A percentile compares a stretch with the other conserved stretches of the same genome.
Conservation (phyloP, 2,329 filamentous ascomycete genomes). For the Acrocalymma vagum region DNA sequence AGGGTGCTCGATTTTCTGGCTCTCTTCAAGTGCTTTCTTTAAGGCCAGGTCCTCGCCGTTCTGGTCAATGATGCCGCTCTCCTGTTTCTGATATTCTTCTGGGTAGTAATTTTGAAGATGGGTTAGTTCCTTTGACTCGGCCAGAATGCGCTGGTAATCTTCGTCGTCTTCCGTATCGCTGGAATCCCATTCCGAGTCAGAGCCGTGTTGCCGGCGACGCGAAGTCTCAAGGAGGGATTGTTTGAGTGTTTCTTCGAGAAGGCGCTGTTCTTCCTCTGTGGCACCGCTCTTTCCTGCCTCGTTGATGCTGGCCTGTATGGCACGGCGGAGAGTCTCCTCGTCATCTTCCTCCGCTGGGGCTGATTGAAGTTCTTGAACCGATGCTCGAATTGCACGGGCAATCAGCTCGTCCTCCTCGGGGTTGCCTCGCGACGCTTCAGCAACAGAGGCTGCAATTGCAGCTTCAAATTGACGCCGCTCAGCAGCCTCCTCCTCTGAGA, state of each 20-base stretch:
- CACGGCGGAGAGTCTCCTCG: conserved; percentile 57
- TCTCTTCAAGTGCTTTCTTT: conserved; percentile 5
- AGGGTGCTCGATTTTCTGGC: neutral
- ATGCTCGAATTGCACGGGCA: conserved; percentile 77
- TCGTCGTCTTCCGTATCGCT: conserved; percentile 45
- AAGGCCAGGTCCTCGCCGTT: conserved; percentile 15
- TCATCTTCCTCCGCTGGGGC: conserved; percentile 48
- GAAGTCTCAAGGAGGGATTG: conserved; percentile 55
- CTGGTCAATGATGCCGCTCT: conserved; percentile 15
- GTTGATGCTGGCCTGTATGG: conserved; percentile 59
- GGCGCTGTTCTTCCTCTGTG: conserved; percentile 46
- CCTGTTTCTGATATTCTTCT: conserved; percentile 23
- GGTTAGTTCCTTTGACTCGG: conserved; percentile 41
- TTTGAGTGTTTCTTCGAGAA: conserved; percentile 55
- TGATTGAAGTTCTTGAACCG: conserved; percentile 66
- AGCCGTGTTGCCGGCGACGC: conserved; percentile 19
- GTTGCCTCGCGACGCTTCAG: conserved; percentile 75
- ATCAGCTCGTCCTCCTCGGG: conserved; percentile 73
- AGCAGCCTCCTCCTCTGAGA: conserved; percentile 39
- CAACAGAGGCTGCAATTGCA: conserved; percentile 71
- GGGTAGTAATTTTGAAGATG: conserved; percentile 32
- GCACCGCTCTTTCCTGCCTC: conserved; percentile 49
- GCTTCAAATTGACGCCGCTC: conserved; percentile 72
- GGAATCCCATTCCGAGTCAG: conserved; percentile 38
- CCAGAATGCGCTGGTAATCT: conserved; percentile 45